Evolutionary conservation across 2,329 filamentous ascomycete species (phyloP).

Genomic region (Tolypocladium capitatum): DNA sequence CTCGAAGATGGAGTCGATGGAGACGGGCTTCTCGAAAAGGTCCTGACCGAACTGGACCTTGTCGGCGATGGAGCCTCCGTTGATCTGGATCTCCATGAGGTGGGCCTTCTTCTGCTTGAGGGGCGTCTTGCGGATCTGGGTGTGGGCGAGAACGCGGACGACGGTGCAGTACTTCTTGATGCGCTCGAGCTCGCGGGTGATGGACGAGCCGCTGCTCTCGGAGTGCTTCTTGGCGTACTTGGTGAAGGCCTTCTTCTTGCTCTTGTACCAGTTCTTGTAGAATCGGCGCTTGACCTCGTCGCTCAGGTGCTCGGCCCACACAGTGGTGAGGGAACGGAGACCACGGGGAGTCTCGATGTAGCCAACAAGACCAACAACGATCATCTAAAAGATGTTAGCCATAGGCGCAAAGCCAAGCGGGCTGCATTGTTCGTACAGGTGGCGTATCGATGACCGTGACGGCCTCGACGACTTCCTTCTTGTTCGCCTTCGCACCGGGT

Average conservation of each 20-base stretch:
- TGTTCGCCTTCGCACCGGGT: constrained; percentile 98
- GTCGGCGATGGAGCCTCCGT: constrained; percentile 88
- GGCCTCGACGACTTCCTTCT: constrained; percentile 93
- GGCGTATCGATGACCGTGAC: constrained; percentile 83
- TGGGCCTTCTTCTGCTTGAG: constrained; percentile 99
- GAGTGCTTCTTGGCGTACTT: constrained; percentile 99
- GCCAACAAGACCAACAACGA: constrained; percentile 98
- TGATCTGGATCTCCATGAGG: constrained; percentile 99
- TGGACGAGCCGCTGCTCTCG: constrained; percentile 76
- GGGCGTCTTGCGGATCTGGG: constrained; percentile 96
- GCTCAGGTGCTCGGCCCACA: constrained; percentile 98
- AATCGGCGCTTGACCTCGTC: constrained; percentile 99
- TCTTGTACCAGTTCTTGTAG: constrained; percentile 99
- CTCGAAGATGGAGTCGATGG: constrained; percentile 91
- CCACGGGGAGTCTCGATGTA: constrained; percentile 99
- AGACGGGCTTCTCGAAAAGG: constrained; percentile 98
- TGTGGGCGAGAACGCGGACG: constrained; percentile 97
- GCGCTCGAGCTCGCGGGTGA: constrained; percentile 96
- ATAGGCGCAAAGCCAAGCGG: constrained; percentile 64
- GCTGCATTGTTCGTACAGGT: constrained; percentile 83
- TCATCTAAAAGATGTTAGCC: constrained; percentile 76
- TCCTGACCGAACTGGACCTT: constrained; percentile 94
- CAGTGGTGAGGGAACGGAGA: constrained; percentile 96
- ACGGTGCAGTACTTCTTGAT: constrained; percentile 99
- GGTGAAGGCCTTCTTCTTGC: constrained; percentile 99